These are phyloP conservation scores for Mycena leptocephala DNA, from an alignment of 768 basidiomycete genomes.

Conservation along the genomic window DNA sequence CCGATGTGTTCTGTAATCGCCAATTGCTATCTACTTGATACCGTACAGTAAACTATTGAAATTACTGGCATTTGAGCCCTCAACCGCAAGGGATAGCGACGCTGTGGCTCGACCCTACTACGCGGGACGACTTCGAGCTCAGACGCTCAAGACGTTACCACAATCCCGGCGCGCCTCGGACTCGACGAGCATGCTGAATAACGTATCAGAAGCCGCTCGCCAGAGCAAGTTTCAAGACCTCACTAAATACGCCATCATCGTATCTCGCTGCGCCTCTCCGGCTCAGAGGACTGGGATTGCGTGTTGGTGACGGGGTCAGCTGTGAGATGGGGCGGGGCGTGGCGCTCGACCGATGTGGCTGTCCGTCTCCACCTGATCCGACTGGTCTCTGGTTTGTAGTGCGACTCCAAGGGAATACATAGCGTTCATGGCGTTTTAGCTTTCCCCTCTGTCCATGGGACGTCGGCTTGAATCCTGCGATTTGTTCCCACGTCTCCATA, in stretches of 20 bases:
- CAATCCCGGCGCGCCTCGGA: not conserved
- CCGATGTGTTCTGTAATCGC: too few relatives aligned
- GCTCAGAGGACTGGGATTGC: not conserved
- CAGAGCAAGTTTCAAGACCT: not conserved
- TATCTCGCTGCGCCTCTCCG: not conserved
- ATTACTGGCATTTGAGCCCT: too few relatives aligned
- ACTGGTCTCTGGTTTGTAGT: not conserved
- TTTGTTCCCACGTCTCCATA: constrained; percentile 63
- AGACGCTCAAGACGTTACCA: too few relatives aligned
- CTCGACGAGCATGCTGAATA: not conserved
- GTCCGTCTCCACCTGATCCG: too few relatives aligned
- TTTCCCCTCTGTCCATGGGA: not conserved
- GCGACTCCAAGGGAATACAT: constrained; percentile 25
- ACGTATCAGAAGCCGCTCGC: not conserved
- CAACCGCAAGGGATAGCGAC: too few relatives aligned
- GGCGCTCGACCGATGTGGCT: not conserved
- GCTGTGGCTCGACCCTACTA: too few relatives aligned
- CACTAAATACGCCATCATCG: not conserved
- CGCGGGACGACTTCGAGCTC: too few relatives aligned
- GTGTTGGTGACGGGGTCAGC: not conserved
- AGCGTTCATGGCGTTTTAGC: not conserved
- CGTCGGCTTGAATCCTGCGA: constrained; percentile 64
- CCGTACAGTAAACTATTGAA: too few relatives aligned
- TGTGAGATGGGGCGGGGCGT: too few relatives aligned
- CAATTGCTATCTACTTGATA: too few relatives aligned